phyloP scores from a whole-genome alignment of 2,329 filamentous ascomycete species.

The Zasmidium angulare region DNA sequence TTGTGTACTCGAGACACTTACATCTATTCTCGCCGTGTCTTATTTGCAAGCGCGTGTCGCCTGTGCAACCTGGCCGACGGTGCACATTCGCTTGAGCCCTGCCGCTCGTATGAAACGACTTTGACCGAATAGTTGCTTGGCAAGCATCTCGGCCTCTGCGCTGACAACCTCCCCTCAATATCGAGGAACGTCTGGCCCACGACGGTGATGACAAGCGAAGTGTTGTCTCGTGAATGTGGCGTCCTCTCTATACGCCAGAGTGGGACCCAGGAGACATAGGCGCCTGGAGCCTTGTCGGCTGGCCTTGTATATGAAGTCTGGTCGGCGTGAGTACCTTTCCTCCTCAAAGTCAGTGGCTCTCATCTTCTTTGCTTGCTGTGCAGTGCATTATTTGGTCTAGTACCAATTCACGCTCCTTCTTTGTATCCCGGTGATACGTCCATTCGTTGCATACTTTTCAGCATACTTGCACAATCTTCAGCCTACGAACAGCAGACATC shows the following conservation, averaged over 20 bases:
- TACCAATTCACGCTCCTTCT: slow-evolving; percentile 6
- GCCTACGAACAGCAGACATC: not conserved
- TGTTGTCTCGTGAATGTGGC: not conserved
- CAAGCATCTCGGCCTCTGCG: not conserved
- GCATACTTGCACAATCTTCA: not conserved
- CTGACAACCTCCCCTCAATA: not conserved
- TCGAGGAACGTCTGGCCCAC: not conserved
- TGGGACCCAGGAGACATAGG: not conserved
- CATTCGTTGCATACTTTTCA: slow-evolving; percentile 6
- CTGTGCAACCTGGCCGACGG: not conserved
- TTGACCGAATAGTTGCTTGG: not conserved
- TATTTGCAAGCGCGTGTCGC: slow-evolving; percentile 1
- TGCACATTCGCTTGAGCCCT: not conserved
- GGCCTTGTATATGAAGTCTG: not conserved
- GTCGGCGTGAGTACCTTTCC: not conserved
- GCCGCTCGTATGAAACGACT: not conserved
- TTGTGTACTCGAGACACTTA: slow-evolving; percentile 1
- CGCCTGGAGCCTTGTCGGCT: not conserved
- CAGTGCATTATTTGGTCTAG: slow-evolving; percentile 7
- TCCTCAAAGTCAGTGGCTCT: slow-evolving; percentile 5
- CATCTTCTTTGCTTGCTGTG: slow-evolving; percentile 1
- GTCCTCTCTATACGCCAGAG: not conserved
- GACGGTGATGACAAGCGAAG: not conserved
- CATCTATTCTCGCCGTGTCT: not conserved
- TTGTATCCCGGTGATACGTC: slow-evolving; percentile 10